These are phyloP conservation scores for Globisporangium megalacanthum DNA, from an alignment of 352 stramenopile species.

Conservation along the genomic window DNA sequence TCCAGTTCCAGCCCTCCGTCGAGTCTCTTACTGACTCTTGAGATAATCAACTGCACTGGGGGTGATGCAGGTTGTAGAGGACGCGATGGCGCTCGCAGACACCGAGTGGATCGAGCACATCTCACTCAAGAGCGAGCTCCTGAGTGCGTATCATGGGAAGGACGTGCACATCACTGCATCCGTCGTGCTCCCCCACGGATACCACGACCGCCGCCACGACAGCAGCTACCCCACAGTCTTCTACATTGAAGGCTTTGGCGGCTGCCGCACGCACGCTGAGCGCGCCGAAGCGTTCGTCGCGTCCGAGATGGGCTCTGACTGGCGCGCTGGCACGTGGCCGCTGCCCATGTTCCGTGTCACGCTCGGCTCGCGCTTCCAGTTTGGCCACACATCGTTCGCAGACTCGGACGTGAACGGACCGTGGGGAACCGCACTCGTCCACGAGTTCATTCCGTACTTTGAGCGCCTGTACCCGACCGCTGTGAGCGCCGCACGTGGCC, in stretches of 20 bases:
- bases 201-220: conserved; percentile 14
- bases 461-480: conserved; percentile 40
- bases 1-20: not conserved
- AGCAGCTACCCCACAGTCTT: conserved; percentile 52
- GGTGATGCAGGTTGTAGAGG: conserved; percentile 17
- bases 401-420: conserved; percentile 60
- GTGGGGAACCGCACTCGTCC: conserved; percentile 59
- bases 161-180: conserved; percentile 68
- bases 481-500: conserved; percentile 24
- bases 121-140: conserved; percentile 57
- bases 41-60: not conserved
- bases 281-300: conserved; percentile 55
- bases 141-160: conserved; percentile 61
- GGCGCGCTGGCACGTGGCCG: conserved; percentile 49
- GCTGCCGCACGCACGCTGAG: conserved; percentile 54
- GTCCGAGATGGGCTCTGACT: conserved; percentile 56
- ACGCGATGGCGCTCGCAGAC: conserved; percentile 40
- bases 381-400: conserved; percentile 71
- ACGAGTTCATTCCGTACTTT: conserved; percentile 64
- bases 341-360: conserved; percentile 66
- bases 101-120: conserved; percentile 62
- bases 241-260: conserved; percentile 77
- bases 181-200: conserved; percentile 55
- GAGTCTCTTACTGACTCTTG: no score
- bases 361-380: conserved; percentile 68